Evolutionary conservation across 306 rosid species (phyloP).

Genomic region (Prunus davidiana): DNA sequence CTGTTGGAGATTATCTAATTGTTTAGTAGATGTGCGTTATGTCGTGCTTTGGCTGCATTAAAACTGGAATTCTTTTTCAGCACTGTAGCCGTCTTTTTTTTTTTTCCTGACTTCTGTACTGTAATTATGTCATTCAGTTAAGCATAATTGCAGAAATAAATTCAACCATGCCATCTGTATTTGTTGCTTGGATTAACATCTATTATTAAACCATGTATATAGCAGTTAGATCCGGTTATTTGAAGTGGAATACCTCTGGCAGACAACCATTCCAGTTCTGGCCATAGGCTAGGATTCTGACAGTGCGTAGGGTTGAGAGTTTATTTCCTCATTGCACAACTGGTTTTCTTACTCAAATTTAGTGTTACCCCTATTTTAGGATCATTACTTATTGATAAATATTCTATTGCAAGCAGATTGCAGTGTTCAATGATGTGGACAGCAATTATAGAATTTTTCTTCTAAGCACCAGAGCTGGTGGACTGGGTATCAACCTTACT

Average conservation of each 20-base stretch:
- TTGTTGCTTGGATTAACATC: neutral
- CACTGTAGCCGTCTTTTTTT: neutral
- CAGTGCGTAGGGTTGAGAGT: neutral
- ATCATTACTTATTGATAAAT: neutral
- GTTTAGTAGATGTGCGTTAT: neutral
- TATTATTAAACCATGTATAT: too few relatives aligned
- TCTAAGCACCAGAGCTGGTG: constrained; percentile 97
- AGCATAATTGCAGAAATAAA: neutral
- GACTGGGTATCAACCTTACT: constrained; percentile 95
- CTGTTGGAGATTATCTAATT: neutral
- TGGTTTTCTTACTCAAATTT: neutral
- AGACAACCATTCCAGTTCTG: neutral
- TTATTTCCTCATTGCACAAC: neutral
- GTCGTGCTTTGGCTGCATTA: neutral
- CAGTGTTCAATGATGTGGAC: constrained; percentile 62
- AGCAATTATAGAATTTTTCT: constrained; percentile 70
- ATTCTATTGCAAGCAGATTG: constrained; percentile 50
- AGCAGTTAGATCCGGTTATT: too few relatives aligned
- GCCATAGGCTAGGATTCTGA: neutral
- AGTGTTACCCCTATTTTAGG: neutral
- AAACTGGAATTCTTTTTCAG: neutral
- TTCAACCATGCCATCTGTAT: neutral
- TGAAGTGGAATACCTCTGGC: neutral
- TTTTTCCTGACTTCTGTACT: neutral
- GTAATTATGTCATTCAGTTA: neutral